Evolutionary conservation across 1,284 basidiomycete genomes (phyloP).

Genomic region (Malassezia globosa): DNA sequence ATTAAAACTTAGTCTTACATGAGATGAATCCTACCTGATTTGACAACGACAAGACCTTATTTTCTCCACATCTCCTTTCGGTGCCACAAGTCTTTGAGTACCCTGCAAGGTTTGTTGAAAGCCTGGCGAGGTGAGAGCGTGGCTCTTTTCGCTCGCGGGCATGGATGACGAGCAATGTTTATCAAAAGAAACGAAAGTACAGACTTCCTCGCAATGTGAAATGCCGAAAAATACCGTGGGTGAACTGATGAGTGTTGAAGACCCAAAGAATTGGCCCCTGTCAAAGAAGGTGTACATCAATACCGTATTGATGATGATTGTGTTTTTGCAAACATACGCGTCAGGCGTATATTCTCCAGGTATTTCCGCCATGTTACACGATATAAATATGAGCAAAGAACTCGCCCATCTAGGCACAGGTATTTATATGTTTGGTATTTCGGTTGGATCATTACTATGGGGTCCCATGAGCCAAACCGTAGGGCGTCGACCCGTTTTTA

Average conservation of each 20-base stretch:
- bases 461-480: slow-evolving; percentile 14
- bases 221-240: not conserved
- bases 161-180: not conserved
- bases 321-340: slow-evolving; percentile 5
- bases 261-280: slow-evolving; percentile 11
- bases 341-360: slow-evolving; percentile 16
- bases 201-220: not conserved
- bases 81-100: no score
- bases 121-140: no score
- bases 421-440: slow-evolving; percentile 16
- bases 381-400: not conserved
- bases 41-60: no score
- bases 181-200: not conserved
- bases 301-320: not conserved
- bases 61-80: no score
- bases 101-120: no score
- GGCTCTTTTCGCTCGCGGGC: no score
- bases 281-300: slow-evolving; percentile 3
- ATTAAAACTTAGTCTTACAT: no score
- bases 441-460: slow-evolving; percentile 9
- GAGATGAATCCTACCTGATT: no score
- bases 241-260: not conserved
- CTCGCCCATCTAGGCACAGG: slow-evolving; percentile 15
- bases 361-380: not conserved
- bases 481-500: slow-evolving; percentile 12